A percentile compares a stretch with the other conserved stretches of the same genome.
These are phyloP conservation scores for Penicillium egyptiacum DNA, from an alignment of 495 filamentous ascomycete species.

Conservation along the genomic window DNA sequence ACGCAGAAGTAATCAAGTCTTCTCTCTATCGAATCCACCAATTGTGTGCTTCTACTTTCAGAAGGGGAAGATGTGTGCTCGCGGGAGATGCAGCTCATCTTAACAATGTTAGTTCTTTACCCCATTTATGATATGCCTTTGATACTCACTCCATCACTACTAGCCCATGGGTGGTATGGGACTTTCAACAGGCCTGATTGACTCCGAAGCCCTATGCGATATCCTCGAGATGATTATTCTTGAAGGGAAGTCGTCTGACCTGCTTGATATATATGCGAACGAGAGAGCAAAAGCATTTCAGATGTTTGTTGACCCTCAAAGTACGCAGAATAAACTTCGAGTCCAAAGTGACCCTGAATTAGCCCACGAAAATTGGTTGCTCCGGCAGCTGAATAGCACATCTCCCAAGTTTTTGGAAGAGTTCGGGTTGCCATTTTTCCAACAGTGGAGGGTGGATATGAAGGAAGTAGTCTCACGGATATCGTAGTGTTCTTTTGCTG, in stretches of 20 bases:
- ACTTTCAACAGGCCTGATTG: slow-evolving; percentile 11
- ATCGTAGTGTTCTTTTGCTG: neutral
- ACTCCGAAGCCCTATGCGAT: slow-evolving; percentile 9
- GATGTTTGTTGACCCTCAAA: slow-evolving; percentile 10
- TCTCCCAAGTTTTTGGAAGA: neutral
- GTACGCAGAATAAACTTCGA: slow-evolving; percentile 9
- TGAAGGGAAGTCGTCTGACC: neutral
- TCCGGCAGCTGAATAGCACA: neutral
- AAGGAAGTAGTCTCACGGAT: neutral
- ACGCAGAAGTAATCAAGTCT: slow-evolving; percentile 1
- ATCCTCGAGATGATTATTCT: slow-evolving; percentile 10
- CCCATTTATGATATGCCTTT: neutral
- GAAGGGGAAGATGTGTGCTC: slow-evolving; percentile 10
- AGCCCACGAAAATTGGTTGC: slow-evolving; percentile 1
- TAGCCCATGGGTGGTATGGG: slow-evolving; percentile 12
- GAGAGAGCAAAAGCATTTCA: slow-evolving; percentile 7
- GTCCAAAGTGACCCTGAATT: slow-evolving; percentile 1
- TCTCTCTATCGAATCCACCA: slow-evolving; percentile 11
- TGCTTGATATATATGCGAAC: slow-evolving; percentile 6
- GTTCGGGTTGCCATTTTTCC: neutral
- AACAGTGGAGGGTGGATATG: slow-evolving; percentile 7
- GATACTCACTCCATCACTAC: neutral
- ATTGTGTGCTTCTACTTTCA: slow-evolving; percentile 5
- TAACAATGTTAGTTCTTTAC: neutral
- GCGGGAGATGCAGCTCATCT: slow-evolving; percentile 12